These are phyloP conservation scores for Stentor coeruleus DNA, from an alignment of 73 alveolate species.

Conservation along the genomic window DNA sequence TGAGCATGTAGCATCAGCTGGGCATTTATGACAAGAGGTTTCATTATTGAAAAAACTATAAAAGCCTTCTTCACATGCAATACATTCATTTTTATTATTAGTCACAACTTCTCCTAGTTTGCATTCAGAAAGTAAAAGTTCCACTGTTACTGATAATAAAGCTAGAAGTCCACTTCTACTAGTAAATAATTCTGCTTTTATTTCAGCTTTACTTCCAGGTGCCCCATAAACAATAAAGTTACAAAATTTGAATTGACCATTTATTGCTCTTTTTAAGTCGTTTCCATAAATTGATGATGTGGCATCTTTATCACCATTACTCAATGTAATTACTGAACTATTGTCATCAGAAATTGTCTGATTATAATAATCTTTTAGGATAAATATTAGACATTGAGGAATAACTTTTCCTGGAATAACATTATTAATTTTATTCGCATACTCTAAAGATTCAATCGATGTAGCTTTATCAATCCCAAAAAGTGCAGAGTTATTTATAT, in stretches of 20 bases:
- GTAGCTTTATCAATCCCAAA: not conserved
- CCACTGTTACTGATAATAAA: not conserved
- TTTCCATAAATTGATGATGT: not conserved
- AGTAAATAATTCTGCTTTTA: not conserved
- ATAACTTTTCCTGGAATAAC: too few species aligned
- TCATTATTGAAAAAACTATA: conserved; percentile 25
- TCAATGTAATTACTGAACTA: not conserved
- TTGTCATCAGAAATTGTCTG: not conserved
- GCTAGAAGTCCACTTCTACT: not conserved
- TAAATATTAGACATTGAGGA: too few species aligned
- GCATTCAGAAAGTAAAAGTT: conserved; percentile 35
- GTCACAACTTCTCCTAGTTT: conserved; percentile 44
- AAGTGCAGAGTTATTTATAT: not conserved
- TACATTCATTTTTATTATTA: conserved; percentile 31
- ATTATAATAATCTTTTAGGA: not conserved
- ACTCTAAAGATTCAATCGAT: too few species aligned
- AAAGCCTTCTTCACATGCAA: conserved; percentile 37
- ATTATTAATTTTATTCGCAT: too few species aligned
- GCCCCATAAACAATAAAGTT: not conserved
- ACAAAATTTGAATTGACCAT: not conserved
- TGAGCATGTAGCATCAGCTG: conserved; percentile 38
- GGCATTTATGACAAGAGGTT: conserved; percentile 37
- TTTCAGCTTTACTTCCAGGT: not conserved
- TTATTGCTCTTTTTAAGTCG: not conserved
- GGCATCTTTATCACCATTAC: not conserved